A percentile compares a stretch with the other conserved stretches of the same genome.
phyloP scores from a whole-genome alignment of 305 asterid genomes.

The Rubia tinctorum region DNA sequence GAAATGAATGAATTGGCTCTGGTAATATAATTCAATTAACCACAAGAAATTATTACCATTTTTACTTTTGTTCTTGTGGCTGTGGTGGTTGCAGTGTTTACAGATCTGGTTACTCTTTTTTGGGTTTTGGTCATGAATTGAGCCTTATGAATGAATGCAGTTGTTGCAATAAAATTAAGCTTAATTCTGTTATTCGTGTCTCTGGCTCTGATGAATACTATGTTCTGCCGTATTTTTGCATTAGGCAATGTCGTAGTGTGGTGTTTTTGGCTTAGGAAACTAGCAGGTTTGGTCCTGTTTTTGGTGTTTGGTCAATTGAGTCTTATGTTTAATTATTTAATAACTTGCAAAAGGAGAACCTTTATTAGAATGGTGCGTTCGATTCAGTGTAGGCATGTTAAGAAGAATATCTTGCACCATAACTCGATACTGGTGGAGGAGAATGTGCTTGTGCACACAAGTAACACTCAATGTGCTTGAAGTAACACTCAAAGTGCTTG shows the following conservation, averaged over 20 bases:
- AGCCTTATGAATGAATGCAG: background rate
- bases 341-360: too few relatives aligned
- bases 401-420: too few relatives aligned
- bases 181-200: background rate
- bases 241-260: background rate
- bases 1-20: background rate
- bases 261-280: background rate
- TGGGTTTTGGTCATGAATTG: too few relatives aligned
- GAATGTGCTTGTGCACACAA: too few relatives aligned
- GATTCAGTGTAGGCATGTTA: too few relatives aligned
- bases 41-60: background rate
- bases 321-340: background rate
- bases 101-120: too few relatives aligned
- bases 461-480: too few relatives aligned
- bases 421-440: too few relatives aligned
- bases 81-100: background rate
- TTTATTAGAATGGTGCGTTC: too few relatives aligned
- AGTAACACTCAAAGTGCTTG: too few relatives aligned
- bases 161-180: background rate
- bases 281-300: background rate
- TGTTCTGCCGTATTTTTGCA: background rate
- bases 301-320: background rate
- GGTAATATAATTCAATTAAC: background rate
- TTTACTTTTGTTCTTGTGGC: background rate
- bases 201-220: too few relatives aligned